Base-by-base conservation (phyloP, 2,329 filamentous ascomycete species). In the Cryphonectria parasitica region DNA sequence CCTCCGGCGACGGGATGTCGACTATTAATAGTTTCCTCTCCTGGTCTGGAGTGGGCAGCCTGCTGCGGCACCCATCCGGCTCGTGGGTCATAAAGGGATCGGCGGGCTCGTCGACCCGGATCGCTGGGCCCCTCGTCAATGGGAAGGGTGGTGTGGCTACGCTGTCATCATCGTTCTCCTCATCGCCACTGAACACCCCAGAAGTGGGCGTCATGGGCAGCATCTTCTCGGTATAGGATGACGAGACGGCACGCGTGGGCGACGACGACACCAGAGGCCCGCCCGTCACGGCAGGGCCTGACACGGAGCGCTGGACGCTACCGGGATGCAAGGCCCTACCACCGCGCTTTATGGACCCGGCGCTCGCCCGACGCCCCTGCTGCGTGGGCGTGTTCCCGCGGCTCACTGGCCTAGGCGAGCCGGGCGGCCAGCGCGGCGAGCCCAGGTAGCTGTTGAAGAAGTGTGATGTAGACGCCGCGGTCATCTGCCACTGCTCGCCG, bases 131-230 rank as follows among this genome's bases (percentile, higher is more conserved):
- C 68, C 25, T 73, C 64, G 36, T 72, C 68, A 15, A 72, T 54
- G 72, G 72, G 71, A 63, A 72, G 71, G 54, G 71, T 36, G n/a
- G 77, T 74, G 49, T 72, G 3, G 34, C 25, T n/a, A 43, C 41
- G 7, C 67, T 60, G 11, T 39, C 64, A 17, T 62, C 66, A 22
- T 49, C 52, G 36, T 49, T 19, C 19, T 49, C 45, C 45, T 67
- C 72, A 19, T 76, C 75, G 58, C 74, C 67, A 62, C 75, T 76
- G 67, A 75, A 76, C 6, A 56, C 56, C 52, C 77, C 71, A 45
- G 77, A 76, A 22, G 76, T 76, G 7, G 78, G 79, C 25, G 78
- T 80, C 41, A 78, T 64, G 10, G 79, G 79, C 7, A 81, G 73
- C 17, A 76, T 71, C 71, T 81, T 81, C 62, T 81, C 76, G 7